Evolutionary conservation across 73 alveolate species (phyloP).

Genomic region (Tetrahymena malaccensis): DNA sequence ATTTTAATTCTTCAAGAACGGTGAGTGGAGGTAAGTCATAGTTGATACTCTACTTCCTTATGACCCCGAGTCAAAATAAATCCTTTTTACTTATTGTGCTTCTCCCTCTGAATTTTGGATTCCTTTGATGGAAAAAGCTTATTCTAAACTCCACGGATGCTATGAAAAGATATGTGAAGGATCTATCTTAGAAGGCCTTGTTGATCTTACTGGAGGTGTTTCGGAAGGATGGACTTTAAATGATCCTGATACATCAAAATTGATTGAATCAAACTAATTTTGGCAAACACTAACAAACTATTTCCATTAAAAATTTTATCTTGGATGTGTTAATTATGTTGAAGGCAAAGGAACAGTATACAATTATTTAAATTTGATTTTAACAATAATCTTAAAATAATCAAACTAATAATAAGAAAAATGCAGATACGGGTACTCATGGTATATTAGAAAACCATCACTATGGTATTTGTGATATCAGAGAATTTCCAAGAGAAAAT

Average conservation of each 20-base stretch:
- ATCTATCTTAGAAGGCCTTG: conserved; percentile 89
- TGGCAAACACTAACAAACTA: conserved; percentile 82
- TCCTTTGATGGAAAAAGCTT: conserved; percentile 97
- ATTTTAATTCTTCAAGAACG: conserved; percentile 94
- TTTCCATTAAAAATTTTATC: conserved; percentile 71
- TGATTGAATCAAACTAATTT: conserved; percentile 73
- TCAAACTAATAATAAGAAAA: conserved; percentile 18
- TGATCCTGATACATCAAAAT: conserved; percentile 78
- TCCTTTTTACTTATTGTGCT: conserved; percentile 79
- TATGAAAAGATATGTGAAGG: conserved; percentile 91
- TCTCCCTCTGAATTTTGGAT: conserved; percentile 98
- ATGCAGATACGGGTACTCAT: conserved; percentile 93
- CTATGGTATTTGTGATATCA: conserved; percentile 90
- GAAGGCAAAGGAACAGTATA: conserved; percentile 81
- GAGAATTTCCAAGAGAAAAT: conserved; percentile 77
- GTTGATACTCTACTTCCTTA: conserved; percentile 94
- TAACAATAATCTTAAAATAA: neutral
- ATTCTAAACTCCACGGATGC: conserved; percentile 93
- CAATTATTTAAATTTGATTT: neutral
- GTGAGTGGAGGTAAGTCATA: conserved; percentile 95
- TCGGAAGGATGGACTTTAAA: conserved; percentile 75
- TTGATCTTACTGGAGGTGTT: conserved; percentile 97
- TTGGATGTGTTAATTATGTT: conserved; percentile 93
- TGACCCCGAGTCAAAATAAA: conserved; percentile 79
- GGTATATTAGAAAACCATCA: conserved; percentile 91